Conservation (phyloP, 192 early-diverging fungal species). For the Backusella tuberculispora region DNA sequence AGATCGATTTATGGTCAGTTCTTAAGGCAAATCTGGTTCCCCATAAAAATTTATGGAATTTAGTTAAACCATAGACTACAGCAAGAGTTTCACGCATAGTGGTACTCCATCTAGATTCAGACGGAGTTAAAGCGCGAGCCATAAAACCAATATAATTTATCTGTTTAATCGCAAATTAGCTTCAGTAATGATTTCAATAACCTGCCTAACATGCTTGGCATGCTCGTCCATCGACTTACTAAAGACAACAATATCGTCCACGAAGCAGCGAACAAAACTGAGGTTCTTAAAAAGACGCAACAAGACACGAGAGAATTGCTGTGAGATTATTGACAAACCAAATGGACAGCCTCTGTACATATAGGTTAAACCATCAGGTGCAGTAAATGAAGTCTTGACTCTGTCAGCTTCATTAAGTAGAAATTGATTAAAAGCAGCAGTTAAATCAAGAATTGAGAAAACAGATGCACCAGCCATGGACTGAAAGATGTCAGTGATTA, state of each 20-base stretch:
- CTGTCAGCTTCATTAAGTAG: not conserved
- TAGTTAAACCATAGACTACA: not conserved
- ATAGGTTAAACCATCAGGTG: not conserved
- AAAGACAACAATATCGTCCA: not conserved
- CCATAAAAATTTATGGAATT: not conserved
- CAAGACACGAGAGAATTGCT: not conserved
- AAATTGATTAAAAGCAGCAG: not conserved
- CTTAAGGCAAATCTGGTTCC: not conserved
- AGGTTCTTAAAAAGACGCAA: not conserved
- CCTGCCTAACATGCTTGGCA: not conserved
- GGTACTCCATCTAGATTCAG: no score
- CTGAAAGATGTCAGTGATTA: not conserved
- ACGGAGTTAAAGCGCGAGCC: no score
- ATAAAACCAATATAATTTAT: no score
- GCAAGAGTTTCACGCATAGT: no score
- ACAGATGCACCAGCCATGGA: not conserved
- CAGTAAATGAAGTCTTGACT: not conserved
- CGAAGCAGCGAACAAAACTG: not conserved
- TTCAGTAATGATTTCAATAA: not conserved
- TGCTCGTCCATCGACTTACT: not conserved
- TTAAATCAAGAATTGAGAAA: not conserved
- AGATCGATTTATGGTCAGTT: conserved; percentile 7
- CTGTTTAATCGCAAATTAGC: no score
- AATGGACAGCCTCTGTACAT: not conserved
- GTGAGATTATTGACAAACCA: not conserved